Percentiles rank a stretch among this genome's conserved stretches.
Evolutionary conservation across 805 yeast genomes (phyloP).

Genomic region (Metschnikowia amazonensis): DNA sequence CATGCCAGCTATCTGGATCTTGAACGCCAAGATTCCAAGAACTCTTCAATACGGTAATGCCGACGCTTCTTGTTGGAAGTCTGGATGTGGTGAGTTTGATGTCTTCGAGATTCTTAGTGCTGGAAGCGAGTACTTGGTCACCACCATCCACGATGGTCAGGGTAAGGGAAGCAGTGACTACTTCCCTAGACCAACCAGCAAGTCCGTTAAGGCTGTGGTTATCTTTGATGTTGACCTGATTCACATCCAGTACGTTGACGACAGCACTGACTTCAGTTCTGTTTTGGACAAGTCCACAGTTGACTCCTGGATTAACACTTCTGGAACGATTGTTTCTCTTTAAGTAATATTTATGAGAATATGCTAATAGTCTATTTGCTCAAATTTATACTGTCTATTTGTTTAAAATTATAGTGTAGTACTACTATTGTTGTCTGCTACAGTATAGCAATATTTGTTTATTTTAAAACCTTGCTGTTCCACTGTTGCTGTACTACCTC

Average conservation of each 20-base stretch:
- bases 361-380: neutral
- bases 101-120: constrained; percentile 80
- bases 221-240: constrained; percentile 60
- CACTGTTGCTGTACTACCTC: too few species aligned
- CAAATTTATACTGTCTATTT: neutral
- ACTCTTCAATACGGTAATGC: constrained; percentile 87
- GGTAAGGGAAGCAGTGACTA: constrained; percentile 91
- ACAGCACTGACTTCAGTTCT: constrained; percentile 48
- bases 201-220: constrained; percentile 85
- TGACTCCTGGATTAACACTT: constrained; percentile 48
- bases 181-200: constrained; percentile 77
- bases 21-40: constrained; percentile 95
- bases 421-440: too few species aligned
- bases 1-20: constrained; percentile 98
- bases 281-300: constrained; percentile 46
- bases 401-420: too few species aligned
- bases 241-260: constrained; percentile 59
- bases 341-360: constrained; percentile 5
- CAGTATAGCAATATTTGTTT: too few species aligned
- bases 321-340: constrained; percentile 47
- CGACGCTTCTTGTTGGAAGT: constrained; percentile 90
- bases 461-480: too few species aligned
- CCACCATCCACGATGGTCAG: constrained; percentile 83
- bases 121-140: constrained; percentile 61
- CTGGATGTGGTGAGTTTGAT: constrained; percentile 98